phyloP scores from a whole-genome alignment of 139 green algal genomes.

The Parachlorella kessleri region DNA sequence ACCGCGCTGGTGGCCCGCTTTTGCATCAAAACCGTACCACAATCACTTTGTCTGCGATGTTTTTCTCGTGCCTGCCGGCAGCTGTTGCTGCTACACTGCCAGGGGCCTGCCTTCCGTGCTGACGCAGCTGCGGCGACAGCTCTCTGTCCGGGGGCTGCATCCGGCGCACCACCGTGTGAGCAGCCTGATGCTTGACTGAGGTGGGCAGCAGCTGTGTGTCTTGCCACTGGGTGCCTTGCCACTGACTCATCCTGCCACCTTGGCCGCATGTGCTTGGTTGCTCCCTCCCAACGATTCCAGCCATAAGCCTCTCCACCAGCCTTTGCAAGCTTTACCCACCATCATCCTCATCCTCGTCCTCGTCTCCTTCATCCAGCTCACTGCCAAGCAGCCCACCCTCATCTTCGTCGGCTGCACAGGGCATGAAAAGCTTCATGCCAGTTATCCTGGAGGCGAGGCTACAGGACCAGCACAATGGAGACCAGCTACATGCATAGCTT shows the following conservation, averaged over 20 bases:
- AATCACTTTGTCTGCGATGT: neutral
- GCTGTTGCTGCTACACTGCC: no score
- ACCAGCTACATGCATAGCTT: no score
- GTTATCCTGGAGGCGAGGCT: neutral
- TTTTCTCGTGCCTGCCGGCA: neutral
- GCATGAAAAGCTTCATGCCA: neutral
- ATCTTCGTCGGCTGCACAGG: neutral
- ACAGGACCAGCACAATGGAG: no score
- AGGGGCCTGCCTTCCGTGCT: neutral
- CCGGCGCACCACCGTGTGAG: neutral
- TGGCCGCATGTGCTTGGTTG: neutral
- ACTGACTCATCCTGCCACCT: no score
- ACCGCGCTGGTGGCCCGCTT: neutral
- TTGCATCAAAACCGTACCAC: neutral
- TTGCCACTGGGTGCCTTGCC: no score
- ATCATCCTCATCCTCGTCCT: neutral
- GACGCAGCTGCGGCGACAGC: neutral
- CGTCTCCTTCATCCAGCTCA: neutral
- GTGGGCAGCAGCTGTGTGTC: neutral
- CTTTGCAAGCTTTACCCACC: neutral
- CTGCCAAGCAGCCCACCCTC: neutral
- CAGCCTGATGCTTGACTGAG: neutral
- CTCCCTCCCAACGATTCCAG: neutral
- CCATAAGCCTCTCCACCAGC: neutral
- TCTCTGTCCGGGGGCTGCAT: neutral